Evolutionary conservation across 169 alveolate species (phyloP), one percentile per base, ranked within the genome.

Genomic region (Babesia bigemina): DNA sequence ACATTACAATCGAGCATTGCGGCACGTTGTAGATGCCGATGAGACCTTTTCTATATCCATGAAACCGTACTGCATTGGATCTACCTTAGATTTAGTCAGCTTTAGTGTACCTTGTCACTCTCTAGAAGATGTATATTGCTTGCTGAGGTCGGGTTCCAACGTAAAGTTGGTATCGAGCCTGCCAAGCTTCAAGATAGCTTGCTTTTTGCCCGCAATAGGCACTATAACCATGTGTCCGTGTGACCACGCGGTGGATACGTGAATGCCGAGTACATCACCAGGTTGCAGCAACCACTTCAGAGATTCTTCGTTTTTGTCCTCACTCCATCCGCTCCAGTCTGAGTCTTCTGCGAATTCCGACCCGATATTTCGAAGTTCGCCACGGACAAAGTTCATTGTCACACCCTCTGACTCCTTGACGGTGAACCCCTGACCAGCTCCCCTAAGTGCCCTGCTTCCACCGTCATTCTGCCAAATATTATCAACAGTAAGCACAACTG

Each of bases 241-340:
- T 11, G 93, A 89, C 93, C 93, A 89, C 4, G 91, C 76, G 21
- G 93, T 89, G 28, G 90, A 86, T 22, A 89, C 87, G 24, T 50
- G 22, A 19, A 89, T 62, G 55, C 71, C 74, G n/a, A 89, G 47
- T n/a, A 85, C 85, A 47, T 89, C 93, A 11, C 93, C 93, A 33
- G 90, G 86, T 44, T 86, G 76, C 60, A 89, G 75, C 55, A 85
- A 47, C 86, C 86, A 89, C 75, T 89, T 87, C 14, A 84, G 59
- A 4, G 78, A 79, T 36, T 87, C 90, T 42, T 62, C 56, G 29
- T 49, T 33, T 49, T 88, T 69, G 28, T 67, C 63, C 63, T 57
- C 77, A 75, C 90, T 82, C 88, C 87, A 76, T 52, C 88, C 71
- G 72, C 49, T 57, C 88, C 86, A 36, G 62, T 70, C 70, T 19